phyloP scores from a whole-genome alignment of 306 rosid genomes.

The Sophora flavescens region DNA sequence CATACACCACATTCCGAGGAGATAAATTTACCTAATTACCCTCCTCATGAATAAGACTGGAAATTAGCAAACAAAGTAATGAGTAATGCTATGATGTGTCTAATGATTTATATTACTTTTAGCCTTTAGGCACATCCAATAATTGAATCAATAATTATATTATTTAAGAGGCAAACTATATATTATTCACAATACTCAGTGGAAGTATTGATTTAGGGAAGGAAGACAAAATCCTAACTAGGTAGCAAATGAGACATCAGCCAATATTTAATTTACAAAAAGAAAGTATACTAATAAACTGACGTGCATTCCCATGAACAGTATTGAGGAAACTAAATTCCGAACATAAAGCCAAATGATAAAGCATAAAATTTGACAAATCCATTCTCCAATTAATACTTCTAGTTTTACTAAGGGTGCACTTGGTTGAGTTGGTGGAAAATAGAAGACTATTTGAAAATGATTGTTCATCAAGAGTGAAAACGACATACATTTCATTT shows the following conservation, averaged over 20 bases:
- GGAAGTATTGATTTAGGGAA: conserved; percentile 15
- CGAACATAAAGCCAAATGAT: neutral
- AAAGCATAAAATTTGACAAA: conserved; percentile 35
- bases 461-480: conserved; percentile 40
- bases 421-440: no score
- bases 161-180: conserved; percentile 21
- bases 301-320: conserved; percentile 7
- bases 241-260: conserved; percentile 1
- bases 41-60: conserved; percentile 15
- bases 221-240: conserved; percentile 28
- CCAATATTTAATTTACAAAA: conserved; percentile 33
- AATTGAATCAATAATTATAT: conserved; percentile 3
- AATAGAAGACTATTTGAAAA: conserved; percentile 19
- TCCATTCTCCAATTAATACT: conserved; percentile 32
- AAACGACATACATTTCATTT: conserved; percentile 40
- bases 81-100: neutral
- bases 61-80: neutral
- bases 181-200: conserved; percentile 6
- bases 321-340: conserved; percentile 38
- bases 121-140: neutral
- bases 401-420: conserved; percentile 10
- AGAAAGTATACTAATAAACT: conserved; percentile 34
- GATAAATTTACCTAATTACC: conserved; percentile 7
- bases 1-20: conserved; percentile 11
- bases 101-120: conserved; percentile 1